Evolutionary conservation across 106 monocot genomes (phyloP), one percentile per base, ranked within the genome.

Genomic region (Narthecium ossifragum): DNA sequence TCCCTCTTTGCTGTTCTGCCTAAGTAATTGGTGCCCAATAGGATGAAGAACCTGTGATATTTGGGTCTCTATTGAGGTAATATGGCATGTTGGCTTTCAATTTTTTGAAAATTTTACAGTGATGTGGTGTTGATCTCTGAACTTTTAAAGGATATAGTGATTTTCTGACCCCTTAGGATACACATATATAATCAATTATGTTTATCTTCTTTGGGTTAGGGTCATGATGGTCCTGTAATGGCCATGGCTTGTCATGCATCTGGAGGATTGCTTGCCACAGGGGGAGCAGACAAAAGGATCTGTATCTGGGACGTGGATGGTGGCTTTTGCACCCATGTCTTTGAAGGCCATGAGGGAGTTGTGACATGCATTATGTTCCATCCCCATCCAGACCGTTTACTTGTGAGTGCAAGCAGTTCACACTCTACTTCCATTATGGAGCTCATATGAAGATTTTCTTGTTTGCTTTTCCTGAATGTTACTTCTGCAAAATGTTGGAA

Each of bases 271-370:
- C 78, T 98, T 63, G 98, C 98, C 39, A 98, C 91, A 39, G 91
- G 71, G 8, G 98, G 98, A 53, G 75, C 98, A 46, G 98, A 91
- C 70, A 76, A 72, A 57, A 96, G 70, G 26, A 86, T 96, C 0
- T 73, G 66, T 61, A 87, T 98, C 46, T 98, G 98, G 98, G 98
- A 98, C 70, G 87, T 98, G 11, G 98, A 91, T 64, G 91, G 98
- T 54, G 98, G 98, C 3, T 98, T 79, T 57, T 98, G 98, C 71
- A 98, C 98, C 23, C 91, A 98, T 77, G 81, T 70, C 73, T 91
- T 98, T 30, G 84, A 61, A 82, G 98, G 98, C 29, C 98, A 98
- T 46, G 38, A 74, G 62, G 87, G 86, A 2, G 81, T 98, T 57
- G 81, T 98, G 30, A 98, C 98, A 15, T 76, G 73, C 31, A 55